phyloP scores from a whole-genome alignment of 2,329 filamentous ascomycete species.

The Chaetomium sp. region DNA sequence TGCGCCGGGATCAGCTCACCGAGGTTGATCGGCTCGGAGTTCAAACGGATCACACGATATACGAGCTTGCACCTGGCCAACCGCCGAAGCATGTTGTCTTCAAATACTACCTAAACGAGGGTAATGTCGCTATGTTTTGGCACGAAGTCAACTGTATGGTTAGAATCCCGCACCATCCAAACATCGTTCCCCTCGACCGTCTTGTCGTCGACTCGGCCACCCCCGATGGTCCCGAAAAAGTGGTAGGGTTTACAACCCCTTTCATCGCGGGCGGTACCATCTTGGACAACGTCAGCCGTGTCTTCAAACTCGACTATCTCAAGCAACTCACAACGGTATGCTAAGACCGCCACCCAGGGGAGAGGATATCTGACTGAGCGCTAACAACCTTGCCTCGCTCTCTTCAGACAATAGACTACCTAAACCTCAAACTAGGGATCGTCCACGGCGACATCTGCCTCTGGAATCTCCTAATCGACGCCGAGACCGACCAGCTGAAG shows the following conservation, averaged over 20 bases:
- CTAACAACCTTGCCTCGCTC: not conserved
- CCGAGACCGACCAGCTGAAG: conserved; percentile 22
- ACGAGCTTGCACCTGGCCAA: conserved; percentile 22
- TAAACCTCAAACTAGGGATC: conserved; percentile 28
- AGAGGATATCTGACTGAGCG: not conserved
- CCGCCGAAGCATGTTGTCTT: conserved; percentile 35
- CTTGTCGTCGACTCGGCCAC: conserved; percentile 39
- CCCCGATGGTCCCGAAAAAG: conserved; percentile 28
- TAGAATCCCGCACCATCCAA: conserved; percentile 42
- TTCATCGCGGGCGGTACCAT: conserved; percentile 41
- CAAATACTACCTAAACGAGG: conserved; percentile 41
- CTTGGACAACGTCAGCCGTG: conserved; percentile 18
- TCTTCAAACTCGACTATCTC: conserved; percentile 28
- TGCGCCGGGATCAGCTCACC: conserved; percentile 11
- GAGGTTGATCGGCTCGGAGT: conserved; percentile 3
- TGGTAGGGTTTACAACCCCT: conserved; percentile 44
- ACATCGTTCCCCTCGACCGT: conserved; percentile 43
- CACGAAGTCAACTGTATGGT: conserved; percentile 43
- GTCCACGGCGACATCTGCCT: conserved; percentile 27
- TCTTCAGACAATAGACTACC: conserved; percentile 26
- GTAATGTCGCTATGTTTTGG: conserved; percentile 36
- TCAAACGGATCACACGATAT: conserved; percentile 1
- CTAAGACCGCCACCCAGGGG: not conserved
- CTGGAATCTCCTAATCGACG: conserved; percentile 29
- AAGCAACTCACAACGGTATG: conserved; percentile 24